Base-by-base conservation (phyloP, 768 basidiomycete genomes). In the Pleurotus pulmonarius region DNA sequence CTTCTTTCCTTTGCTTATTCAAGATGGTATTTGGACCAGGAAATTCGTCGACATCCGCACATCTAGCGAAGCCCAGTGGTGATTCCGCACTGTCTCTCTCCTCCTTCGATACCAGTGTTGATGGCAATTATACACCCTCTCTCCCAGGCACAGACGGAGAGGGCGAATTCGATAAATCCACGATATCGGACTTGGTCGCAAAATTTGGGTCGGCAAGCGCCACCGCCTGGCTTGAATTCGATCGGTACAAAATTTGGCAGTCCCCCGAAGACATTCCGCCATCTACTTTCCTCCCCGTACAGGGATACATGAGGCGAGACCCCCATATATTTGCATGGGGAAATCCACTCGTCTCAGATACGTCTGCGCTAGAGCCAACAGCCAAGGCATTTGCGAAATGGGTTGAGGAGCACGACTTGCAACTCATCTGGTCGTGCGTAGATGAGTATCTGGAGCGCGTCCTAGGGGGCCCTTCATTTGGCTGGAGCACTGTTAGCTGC, bases 191-290 rank as follows among this genome's bases (percentile, higher is more conserved):
- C 41, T 74, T 89, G 59, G 81, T 87, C 46, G 86, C 85, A 3
- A 73, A 76, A 49, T 82, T 88, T 60, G 86, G 87, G 15, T 86
- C 87, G 34, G 82, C 84, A 5, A 82, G 82, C 52, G 80, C 86
- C 41, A 90, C 86, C 0, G 81, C 86, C 7, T 90, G 86, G 86
- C 75, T 87, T 7, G 87, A 91, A 64, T 72, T 78, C 61, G 78
- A 79, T 66, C 67, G 83, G 65, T 78, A 75, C 65, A 65, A 67
- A 48, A 67, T 84, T 63, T 69, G 85, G 85, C 64, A 79, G 11
- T 46, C 56, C 2, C 15, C 29, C 2, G 60, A 65, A 12, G 61
- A 66, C 6, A 67, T 74, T 16, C 71, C 71, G 0, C 66, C 71
- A 54, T 78, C 75, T 2, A 67, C 71, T 1, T 81, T 79, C 56